Evolutionary conservation across 148 eudicot genomes (phyloP), one percentile per base, ranked within the genome.

Genomic region (Suaeda aralocaspica): DNA sequence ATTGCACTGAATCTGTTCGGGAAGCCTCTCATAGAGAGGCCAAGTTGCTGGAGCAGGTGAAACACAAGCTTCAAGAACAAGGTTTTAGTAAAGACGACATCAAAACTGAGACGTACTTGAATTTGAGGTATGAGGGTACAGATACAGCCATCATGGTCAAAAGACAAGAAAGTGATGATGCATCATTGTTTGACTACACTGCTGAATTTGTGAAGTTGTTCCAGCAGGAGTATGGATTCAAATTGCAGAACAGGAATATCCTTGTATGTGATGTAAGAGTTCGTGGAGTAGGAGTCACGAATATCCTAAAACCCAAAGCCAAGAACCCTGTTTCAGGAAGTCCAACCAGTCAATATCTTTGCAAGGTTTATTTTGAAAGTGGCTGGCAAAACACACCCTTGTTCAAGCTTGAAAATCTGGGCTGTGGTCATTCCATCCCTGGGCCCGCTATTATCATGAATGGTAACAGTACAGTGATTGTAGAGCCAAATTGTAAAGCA

Each of bases 361-460:
- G 80, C 82, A 89, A 82, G 78, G 93, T 86, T 39, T 94, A 82
- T 82, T 89, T 94, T 59, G 85, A 78, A 55, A 83, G 76, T 72
- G 85, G 86, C 59, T 94, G 93, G 91, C 86, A 85, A 16, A 81
- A 91, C 62, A 82, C 99, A 16, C 96, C 93, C 42, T 74, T 91
- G 60, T 91, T 82, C 82, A 91, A 87, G 83, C 97, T 94, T 15
- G 96, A 89, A 76, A 72, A 79, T 76, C 78, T 94, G 13, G 86
- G 87, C 18, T 83, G 76, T 64, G 93, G 97, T 31, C 93, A 91
- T 72, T 76, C 72, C 66, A 82, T 94, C 4, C 71, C 78, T 28
- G 99, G 99, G 31, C 99, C 99, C 22, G 92, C 96, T 66, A 70
- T 94, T 48, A 91, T 94, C 81, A 94, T 94, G 99, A 94, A 94